phyloP scores from a whole-genome alignment of 148 eudicot genomes.

The Rhododendron williamsianum region DNA sequence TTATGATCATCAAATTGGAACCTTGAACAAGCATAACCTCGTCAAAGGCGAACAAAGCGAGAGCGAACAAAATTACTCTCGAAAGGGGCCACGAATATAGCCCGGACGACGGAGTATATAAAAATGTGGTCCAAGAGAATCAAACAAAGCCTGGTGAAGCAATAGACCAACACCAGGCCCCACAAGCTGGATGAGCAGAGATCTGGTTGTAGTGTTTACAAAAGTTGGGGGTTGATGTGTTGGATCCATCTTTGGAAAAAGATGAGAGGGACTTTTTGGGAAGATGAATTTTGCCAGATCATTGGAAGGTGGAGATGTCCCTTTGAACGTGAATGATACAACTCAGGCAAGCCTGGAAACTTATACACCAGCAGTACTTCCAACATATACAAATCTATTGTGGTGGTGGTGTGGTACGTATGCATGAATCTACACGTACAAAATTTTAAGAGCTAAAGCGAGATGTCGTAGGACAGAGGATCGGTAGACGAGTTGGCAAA shows the following conservation, averaged over 20 bases:
- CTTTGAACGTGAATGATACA: neutral
- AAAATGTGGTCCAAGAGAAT: neutral
- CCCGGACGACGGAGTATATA: too few species aligned
- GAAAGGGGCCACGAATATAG: too few species aligned
- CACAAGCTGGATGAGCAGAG: neutral
- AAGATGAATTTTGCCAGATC: neutral
- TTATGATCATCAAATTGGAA: too few species aligned
- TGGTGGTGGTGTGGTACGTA: neutral
- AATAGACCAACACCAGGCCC: neutral
- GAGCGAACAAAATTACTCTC: too few species aligned
- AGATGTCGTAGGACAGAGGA: neutral
- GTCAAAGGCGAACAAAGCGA: too few species aligned
- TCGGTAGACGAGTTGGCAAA: neutral
- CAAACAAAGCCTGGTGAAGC: neutral
- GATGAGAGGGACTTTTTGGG: neutral
- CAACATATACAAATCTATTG: neutral
- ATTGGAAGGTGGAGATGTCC: constrained; percentile 4
- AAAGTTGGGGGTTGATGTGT: neutral
- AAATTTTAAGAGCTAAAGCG: neutral
- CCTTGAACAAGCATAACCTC: too few species aligned
- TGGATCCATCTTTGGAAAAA: neutral
- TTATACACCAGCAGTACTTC: neutral
- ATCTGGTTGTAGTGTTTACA: neutral
- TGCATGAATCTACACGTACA: neutral
- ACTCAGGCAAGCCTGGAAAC: neutral